These are phyloP conservation scores for Talaromyces sp. DNA, from an alignment of 2,329 filamentous ascomycete genomes.

Conservation along the genomic window DNA sequence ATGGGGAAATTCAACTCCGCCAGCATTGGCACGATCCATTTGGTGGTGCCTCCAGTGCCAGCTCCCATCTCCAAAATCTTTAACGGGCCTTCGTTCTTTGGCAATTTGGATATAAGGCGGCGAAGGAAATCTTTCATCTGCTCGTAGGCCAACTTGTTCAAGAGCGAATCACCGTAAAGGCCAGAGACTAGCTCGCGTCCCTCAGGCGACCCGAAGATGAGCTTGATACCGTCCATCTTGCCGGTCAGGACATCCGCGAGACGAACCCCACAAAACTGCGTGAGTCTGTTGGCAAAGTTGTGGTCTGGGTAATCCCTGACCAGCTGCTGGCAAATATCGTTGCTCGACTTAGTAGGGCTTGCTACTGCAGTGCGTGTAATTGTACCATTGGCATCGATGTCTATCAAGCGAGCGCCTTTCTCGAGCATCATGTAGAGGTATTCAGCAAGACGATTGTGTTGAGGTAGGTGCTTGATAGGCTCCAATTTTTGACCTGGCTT, in stretches of 20 bases:
- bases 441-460: constrained; percentile 30
- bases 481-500: constrained; percentile 21
- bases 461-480: constrained; percentile 23
- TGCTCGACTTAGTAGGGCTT: constrained; percentile 23
- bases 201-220: constrained; percentile 38
- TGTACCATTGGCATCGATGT: constrained; percentile 24
- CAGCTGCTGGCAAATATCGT: constrained; percentile 29
- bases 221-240: constrained; percentile 31
- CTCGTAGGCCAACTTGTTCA: constrained; percentile 22
- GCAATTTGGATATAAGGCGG: background rate
- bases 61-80: constrained; percentile 39
- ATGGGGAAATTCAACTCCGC: constrained; percentile 27
- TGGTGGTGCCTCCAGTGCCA: constrained; percentile 40
- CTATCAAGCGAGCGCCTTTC: constrained; percentile 31
- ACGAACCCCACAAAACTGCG: constrained; percentile 22
- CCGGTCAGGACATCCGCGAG: constrained; percentile 37
- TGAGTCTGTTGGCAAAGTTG: constrained; percentile 25
- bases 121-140: constrained; percentile 24
- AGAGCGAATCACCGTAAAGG: constrained; percentile 32
- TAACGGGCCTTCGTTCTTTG: background rate
- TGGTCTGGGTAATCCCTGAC: constrained; percentile 27
- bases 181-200: constrained; percentile 32
- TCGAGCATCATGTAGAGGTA: constrained; percentile 36
- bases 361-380: constrained; percentile 31
- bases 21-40: constrained; percentile 28